Percentiles rank a stretch among this genome's conserved stretches.
Evolutionary conservation across 441 rosid species (phyloP).

Genomic region (Bocquillonia castaneifolia): DNA sequence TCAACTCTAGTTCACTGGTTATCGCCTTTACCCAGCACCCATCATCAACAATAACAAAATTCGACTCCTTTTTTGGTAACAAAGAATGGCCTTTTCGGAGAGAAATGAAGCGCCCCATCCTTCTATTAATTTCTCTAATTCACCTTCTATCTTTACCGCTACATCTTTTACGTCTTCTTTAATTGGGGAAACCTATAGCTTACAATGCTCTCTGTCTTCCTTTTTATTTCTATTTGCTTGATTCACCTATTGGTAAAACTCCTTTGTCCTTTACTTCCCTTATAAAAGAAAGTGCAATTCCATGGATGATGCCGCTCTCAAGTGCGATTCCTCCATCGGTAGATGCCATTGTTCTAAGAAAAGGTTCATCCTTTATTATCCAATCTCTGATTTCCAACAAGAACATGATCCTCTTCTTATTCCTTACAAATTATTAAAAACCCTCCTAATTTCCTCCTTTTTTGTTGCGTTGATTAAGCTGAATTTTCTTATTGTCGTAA

Average conservation of each 20-base stretch:
- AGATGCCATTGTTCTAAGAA: conserved; percentile 85
- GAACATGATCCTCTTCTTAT: too few species aligned
- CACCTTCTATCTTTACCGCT: conserved; percentile 48
- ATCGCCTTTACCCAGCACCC: conserved; percentile 63
- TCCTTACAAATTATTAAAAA: too few species aligned
- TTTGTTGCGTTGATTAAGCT: too few species aligned
- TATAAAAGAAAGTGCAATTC: conserved; percentile 66
- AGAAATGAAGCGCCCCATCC: conserved; percentile 31
- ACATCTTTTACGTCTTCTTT: conserved; percentile 62
- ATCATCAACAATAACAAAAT: conserved; percentile 17
- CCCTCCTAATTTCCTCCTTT: too few species aligned
- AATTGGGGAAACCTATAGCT: conserved; percentile 41
- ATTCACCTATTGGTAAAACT: conserved; percentile 58
- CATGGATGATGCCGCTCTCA: conserved; percentile 45
- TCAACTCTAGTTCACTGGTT: conserved; percentile 58
- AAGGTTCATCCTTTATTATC: conserved; percentile 43
- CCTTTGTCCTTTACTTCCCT: conserved; percentile 53
- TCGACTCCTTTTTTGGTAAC: conserved; percentile 24
- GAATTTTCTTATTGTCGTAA: too few species aligned
- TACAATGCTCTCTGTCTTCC: conserved; percentile 31
- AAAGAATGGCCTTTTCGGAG: conserved; percentile 31
- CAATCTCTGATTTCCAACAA: too few species aligned
- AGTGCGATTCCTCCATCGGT: conserved; percentile 51
- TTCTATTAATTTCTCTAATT: conserved; percentile 52
- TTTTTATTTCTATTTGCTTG: conserved; percentile 48